These are phyloP conservation scores for Candida easanensis DNA, from an alignment of 805 yeast genomes.

Conservation along the genomic window DNA sequence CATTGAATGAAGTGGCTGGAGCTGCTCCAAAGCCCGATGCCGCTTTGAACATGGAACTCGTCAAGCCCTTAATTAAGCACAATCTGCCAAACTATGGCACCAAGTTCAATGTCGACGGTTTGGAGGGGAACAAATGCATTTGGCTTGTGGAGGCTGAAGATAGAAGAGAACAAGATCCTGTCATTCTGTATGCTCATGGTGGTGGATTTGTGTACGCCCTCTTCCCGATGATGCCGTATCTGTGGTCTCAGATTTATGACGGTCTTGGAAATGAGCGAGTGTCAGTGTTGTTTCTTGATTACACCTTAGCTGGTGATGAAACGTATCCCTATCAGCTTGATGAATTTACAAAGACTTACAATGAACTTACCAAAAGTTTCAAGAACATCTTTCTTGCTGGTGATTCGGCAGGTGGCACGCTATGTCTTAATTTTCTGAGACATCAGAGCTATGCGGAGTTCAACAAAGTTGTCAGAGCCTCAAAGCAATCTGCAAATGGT, in stretches of 20 bases:
- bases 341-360: constrained; percentile 24
- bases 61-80: too few relatives aligned
- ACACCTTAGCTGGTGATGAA: constrained; percentile 24
- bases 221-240: neutral
- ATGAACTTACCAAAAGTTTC: constrained; percentile 15
- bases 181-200: constrained; percentile 2
- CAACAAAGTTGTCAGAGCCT: constrained; percentile 2
- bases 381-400: constrained; percentile 26
- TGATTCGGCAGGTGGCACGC: constrained; percentile 33
- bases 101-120: neutral
- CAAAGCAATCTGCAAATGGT: constrained; percentile 1
- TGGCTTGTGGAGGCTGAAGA: constrained; percentile 2
- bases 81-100: neutral
- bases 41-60: too few relatives aligned
- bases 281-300: constrained; percentile 28
- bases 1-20: neutral
- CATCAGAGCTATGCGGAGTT: constrained; percentile 10
- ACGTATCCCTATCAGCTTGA: constrained; percentile 27
- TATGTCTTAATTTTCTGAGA: constrained; percentile 20
- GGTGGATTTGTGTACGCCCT: constrained; percentile 1
- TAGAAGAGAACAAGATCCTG: neutral
- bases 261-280: constrained; percentile 13
- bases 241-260: constrained; percentile 2
- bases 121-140: neutral
- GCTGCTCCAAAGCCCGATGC: neutral